These are phyloP conservation scores for Atkinsonella hypoxylon DNA, from an alignment of 2,329 filamentous ascomycete genomes.

Conservation along the genomic window DNA sequence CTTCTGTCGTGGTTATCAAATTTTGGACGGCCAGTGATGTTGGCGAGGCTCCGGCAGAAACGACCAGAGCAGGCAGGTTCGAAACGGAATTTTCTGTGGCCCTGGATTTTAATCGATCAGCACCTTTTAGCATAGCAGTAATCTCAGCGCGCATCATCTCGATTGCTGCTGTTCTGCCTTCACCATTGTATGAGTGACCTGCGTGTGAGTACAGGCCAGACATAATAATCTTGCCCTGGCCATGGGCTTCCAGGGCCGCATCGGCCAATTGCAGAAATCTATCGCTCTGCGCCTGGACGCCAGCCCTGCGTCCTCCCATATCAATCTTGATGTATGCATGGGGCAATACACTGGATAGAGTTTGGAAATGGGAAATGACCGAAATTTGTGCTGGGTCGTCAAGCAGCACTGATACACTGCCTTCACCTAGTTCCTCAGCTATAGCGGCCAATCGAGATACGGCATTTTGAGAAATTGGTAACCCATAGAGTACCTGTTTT, in stretches of 20 bases:
- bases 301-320: constrained; percentile 60
- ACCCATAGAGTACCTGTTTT: constrained; percentile 53
- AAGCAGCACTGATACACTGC: constrained; percentile 51
- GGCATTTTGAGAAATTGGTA: constrained; percentile 52
- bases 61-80: constrained; percentile 14
- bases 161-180: constrained; percentile 19
- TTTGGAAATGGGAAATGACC: constrained; percentile 29
- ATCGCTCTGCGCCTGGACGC: constrained; percentile 37
- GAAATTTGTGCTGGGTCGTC: constrained; percentile 54
- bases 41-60: constrained; percentile 68
- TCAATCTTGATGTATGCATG: constrained; percentile 63
- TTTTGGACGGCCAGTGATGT: constrained; percentile 36
- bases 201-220: constrained; percentile 63
- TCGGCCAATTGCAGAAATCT: constrained; percentile 38
- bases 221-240: constrained; percentile 27
- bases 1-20: constrained; percentile 7
- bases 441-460: constrained; percentile 48
- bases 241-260: constrained; percentile 16
- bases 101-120: constrained; percentile 10
- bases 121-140: constrained; percentile 15
- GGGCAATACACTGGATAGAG: constrained; percentile 32
- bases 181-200: constrained; percentile 52
- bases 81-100: constrained; percentile 10
- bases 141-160: constrained; percentile 20
- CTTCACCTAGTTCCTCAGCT: constrained; percentile 40